Base-by-base conservation (phyloP, 2,329 filamentous ascomycete genomes). In the Nectriaceae sp. region DNA sequence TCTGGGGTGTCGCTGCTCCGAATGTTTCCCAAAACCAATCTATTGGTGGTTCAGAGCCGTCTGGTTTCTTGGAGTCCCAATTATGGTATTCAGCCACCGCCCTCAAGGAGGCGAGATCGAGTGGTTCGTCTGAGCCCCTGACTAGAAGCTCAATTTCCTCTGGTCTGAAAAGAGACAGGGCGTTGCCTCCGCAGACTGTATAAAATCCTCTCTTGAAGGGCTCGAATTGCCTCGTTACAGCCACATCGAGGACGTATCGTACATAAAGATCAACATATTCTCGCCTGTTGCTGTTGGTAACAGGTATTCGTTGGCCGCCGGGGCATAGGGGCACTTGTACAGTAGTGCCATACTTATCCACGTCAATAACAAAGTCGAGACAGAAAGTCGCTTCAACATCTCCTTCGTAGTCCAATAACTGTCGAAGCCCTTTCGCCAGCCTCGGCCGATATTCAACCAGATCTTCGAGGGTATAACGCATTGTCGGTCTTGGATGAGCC, bases 181-280 rank as follows among this genome's bases (percentile, higher is more conserved):
- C 91, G 64, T 94, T 96, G 29, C 91, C 90, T 29, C 88, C 89
- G 64, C 90, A 96, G 21, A 96, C 90, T 0, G 89, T 95, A 67
- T 90, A 97, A 70, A 97, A 97, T 1, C 92, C 92, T 46, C 91
- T 83, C 65, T 94, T 94, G 76, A 97, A 97, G 1, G 92, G 91
- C 65, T 96, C 90, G 56, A 95, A 97, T 63, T 96, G 91, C 35
- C 89, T 81, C 33, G 82, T 75, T 2, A 96, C 88, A 1, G 89
- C 81, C 5, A 79, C 84, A 60, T 96, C 90, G 11, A 97, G 82
- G 10, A 93, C 68, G 65, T 93, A 88, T 33, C 85, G 83, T 10
- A 96, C 82, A 64, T 96, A 96, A 2, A 90, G 75, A 57, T 93
- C 87, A 44, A 96, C 90, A 61, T 93, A 97, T 61, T 96, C 91